These are phyloP conservation scores for Ceratobasidium theobromae DNA, from an alignment of 1,284 basidiomycete genomes.

Conservation along the genomic window DNA sequence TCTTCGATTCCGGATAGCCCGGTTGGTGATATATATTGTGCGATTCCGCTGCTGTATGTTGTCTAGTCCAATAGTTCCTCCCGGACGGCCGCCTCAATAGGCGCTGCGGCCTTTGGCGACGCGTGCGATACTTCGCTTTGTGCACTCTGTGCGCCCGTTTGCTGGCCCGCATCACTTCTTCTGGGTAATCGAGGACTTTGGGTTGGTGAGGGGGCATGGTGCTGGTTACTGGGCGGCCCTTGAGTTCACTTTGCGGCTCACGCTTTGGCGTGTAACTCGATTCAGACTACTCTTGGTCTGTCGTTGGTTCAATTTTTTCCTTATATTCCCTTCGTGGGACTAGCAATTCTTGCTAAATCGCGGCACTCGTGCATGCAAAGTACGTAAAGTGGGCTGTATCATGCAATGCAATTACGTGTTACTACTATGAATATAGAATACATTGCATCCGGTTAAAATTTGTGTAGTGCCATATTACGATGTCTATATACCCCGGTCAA, in stretches of 20 bases:
- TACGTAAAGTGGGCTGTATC: background rate
- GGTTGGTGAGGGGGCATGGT: background rate
- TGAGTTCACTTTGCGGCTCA: conserved; percentile 57
- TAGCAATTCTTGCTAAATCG: no score
- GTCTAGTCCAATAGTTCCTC: background rate
- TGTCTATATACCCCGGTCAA: no score
- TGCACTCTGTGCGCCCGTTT: no score
- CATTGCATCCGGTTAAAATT: background rate
- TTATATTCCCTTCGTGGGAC: conserved; percentile 27
- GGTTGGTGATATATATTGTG: background rate
- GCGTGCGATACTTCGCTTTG: background rate
- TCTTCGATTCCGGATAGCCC: background rate
- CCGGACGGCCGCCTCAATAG: background rate
- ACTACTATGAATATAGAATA: background rate
- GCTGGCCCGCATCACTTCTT: background rate
- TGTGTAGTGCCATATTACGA: conserved; percentile 2
- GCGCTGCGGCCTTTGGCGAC: background rate
- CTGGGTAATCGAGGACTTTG: conserved; percentile 8
- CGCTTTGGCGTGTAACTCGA: conserved; percentile 50
- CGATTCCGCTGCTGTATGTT: background rate
- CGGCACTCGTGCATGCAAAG: no score
- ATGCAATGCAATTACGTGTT: background rate
- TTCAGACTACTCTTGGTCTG: conserved; percentile 60
- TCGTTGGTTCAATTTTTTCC: conserved; percentile 43
- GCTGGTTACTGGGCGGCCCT: conserved; percentile 43